A percentile compares a stretch with the other conserved stretches of the same genome.
Conservation (phyloP, 2,329 filamentous ascomycete genomes). For the Neurospora crassa region DNA sequence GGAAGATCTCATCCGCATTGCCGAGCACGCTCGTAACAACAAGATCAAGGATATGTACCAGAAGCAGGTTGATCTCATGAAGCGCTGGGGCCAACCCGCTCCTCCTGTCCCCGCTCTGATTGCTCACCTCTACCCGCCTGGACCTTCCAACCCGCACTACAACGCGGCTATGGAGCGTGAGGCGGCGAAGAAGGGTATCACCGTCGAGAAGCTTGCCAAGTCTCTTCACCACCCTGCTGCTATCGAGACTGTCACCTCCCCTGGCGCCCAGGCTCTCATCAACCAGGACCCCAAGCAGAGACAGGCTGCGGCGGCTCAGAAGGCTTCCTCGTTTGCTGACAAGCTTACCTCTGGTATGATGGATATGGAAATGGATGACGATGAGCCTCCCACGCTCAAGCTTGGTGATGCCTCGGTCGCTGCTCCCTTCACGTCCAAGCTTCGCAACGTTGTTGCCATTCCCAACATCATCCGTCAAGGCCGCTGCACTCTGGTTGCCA, state of each 20-base stretch:
- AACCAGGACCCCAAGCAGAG: conserved; percentile 44
- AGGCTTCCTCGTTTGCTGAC: conserved; percentile 72
- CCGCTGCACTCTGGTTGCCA: conserved; percentile 92
- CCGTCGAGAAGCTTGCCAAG: conserved; percentile 47
- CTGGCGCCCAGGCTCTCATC: conserved; percentile 52
- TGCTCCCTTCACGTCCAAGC: conserved; percentile 93
- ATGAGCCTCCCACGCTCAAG: conserved; percentile 91
- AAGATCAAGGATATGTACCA: conserved; percentile 99
- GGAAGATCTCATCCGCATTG: conserved; percentile 83
- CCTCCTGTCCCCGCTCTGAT: conserved; percentile 91
- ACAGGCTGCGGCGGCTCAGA: conserved; percentile 56
- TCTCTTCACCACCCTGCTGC: conserved; percentile 37
- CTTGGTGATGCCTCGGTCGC: conserved; percentile 95
- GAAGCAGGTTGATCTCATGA: conserved; percentile 88
- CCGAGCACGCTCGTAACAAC: conserved; percentile 85
- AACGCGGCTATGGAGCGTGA: conserved; percentile 85
- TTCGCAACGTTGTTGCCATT: conserved; percentile 92
- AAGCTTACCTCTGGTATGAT: conserved; percentile 81
- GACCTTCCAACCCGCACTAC: conserved; percentile 86
- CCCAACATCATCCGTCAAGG: conserved; percentile 98
- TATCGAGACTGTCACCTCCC: conserved; percentile 57
- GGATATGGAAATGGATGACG: conserved; percentile 78
- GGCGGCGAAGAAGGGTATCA: conserved; percentile 65
- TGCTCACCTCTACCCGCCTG: conserved; percentile 88
- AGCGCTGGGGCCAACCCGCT: conserved; percentile 83